Base-by-base conservation (phyloP, 1,139 yeast species). In the Scheffersomyces parashehatae region DNA sequence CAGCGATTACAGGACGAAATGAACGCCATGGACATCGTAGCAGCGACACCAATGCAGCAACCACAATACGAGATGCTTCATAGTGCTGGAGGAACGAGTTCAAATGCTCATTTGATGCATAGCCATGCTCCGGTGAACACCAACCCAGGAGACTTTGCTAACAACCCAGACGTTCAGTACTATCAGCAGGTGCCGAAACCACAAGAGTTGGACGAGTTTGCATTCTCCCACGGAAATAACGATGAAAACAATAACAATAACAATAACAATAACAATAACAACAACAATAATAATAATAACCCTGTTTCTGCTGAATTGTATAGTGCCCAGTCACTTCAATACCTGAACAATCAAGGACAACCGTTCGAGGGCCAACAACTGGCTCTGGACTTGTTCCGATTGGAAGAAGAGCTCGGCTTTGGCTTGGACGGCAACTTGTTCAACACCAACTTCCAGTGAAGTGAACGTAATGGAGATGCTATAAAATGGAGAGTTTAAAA, bases 341-440 rank as follows among this genome's bases (percentile, higher is more conserved):
- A 39, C 13, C 33, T 13, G 30, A 31, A 38, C 28, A 13, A 28
- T 13, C 38, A 36, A 5, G 35, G 24, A n/a, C 8, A 20, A 20
- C 13, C 33, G 11, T 28, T 28, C 10, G 46, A 41, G 39, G 45
- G 32, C 24, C 32, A 29, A 28, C 44, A 43, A 20, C 39, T 39
- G 3, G 43, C 45, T 20, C 33, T 56, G 13, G 73, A 70, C 37
- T 58, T 70, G 36, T 69, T 69, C 47, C 55, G 72, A 39, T 60
- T 74, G 40, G 79, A 74, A 50, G 79, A 74, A 52, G 79, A 73
- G 43, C 55, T 74, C 33, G 76, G 78, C 2, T 72, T 72, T 55
- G 79, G 79, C 5, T 59, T 74, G 57, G 79, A 74, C 56, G 77
- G 77, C 7, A 64, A 62, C 41, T 53, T 60, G 43, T 65, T 58